These are phyloP conservation scores for Pyrus hybrid DNA, from an alignment of 331 rosid species.

Conservation along the genomic window DNA sequence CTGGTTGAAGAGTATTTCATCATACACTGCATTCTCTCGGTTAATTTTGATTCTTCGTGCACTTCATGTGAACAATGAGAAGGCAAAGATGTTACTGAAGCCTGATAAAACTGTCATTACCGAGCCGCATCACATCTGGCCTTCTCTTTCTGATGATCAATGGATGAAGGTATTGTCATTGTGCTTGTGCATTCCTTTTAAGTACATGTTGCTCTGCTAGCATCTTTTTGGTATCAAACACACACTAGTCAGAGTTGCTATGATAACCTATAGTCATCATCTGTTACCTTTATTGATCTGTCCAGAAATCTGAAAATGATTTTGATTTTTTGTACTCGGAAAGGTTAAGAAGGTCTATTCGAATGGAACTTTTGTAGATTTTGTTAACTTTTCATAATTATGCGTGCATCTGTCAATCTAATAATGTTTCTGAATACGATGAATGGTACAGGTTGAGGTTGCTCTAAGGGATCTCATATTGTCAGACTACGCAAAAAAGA, in stretches of 20 bases:
- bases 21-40: conserved; percentile 96
- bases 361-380: not conserved
- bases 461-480: conserved; percentile 95
- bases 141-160: conserved; percentile 90
- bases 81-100: conserved; percentile 94
- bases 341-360: not conserved
- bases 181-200: not conserved
- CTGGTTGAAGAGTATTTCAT: conserved; percentile 95
- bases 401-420: not conserved
- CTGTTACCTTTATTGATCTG: not conserved
- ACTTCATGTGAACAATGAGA: conserved; percentile 93
- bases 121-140: conserved; percentile 99
- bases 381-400: not conserved
- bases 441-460: conserved; percentile 79
- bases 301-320: not conserved
- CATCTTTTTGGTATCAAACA: not conserved
- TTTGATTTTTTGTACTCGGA: not conserved
- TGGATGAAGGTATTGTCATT: conserved; percentile 79
- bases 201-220: not conserved
- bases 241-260: not conserved
- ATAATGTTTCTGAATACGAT: not conserved
- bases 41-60: conserved; percentile 88
- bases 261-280: not conserved
- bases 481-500: conserved; percentile 95
- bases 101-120: conserved; percentile 90